These are phyloP conservation scores for Pseudogymnoascus sp. DNA, from an alignment of 2,329 filamentous ascomycete genomes.

Conservation along the genomic window DNA sequence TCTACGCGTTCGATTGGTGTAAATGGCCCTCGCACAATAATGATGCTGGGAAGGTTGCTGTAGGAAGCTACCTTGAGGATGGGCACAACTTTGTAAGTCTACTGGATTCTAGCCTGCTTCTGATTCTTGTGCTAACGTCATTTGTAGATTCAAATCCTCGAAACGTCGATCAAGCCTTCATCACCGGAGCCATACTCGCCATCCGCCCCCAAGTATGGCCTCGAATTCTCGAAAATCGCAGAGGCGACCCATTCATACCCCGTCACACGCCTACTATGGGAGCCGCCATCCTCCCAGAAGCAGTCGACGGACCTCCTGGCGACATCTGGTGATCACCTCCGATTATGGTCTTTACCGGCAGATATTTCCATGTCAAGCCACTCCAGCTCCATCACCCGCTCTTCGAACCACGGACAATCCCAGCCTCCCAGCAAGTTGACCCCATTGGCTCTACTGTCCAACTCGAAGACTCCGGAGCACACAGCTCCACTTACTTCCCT, in stretches of 20 bases:
- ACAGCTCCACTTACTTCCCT: constrained; percentile 92
- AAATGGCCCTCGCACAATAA: constrained; percentile 83
- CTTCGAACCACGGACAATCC: constrained; percentile 49
- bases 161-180: constrained; percentile 70
- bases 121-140: not conserved
- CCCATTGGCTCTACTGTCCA: constrained; percentile 84
- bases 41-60: constrained; percentile 82
- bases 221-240: constrained; percentile 89
- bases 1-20: constrained; percentile 98
- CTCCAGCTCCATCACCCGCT: constrained; percentile 62
- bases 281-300: constrained; percentile 89
- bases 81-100: constrained; percentile 86
- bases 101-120: not conserved
- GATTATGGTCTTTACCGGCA: constrained; percentile 84
- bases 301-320: constrained; percentile 90
- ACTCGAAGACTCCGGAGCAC: constrained; percentile 97
- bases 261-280: constrained; percentile 90
- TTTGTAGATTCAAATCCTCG: constrained; percentile 85
- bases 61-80: constrained; percentile 95
- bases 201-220: constrained; percentile 61
- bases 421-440: constrained; percentile 70
- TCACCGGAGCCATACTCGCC: constrained; percentile 60
- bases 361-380: constrained; percentile 46
- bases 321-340: constrained; percentile 88
- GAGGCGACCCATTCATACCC: constrained; percentile 98